These are phyloP conservation scores for Smallanthus sonchifolius DNA, from an alignment of 129 eudicot species.

Conservation along the genomic window DNA sequence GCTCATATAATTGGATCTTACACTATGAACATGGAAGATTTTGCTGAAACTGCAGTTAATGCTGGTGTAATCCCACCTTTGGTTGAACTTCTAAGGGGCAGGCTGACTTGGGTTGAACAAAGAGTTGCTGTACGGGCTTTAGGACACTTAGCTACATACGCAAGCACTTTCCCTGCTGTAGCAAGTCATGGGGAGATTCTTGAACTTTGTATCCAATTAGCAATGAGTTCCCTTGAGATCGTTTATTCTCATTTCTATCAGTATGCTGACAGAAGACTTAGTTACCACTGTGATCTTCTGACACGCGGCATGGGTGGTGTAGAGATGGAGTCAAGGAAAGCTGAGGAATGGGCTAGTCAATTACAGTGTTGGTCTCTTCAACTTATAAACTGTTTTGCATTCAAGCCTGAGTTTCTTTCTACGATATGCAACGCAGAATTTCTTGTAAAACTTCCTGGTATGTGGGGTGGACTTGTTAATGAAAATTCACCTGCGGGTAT, in stretches of 20 bases:
- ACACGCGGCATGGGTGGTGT: slow-evolving; percentile 99
- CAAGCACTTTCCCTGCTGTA: slow-evolving; percentile 72
- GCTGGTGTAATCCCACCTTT: slow-evolving; percentile 92
- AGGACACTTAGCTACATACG: slow-evolving; percentile 95
- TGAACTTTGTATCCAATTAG: slow-evolving; percentile 90
- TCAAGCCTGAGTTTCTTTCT: slow-evolving; percentile 83
- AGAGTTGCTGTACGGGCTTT: slow-evolving; percentile 93
- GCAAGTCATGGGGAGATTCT: slow-evolving; percentile 91
- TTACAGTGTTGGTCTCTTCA: slow-evolving; percentile 98
- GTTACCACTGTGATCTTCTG: slow-evolving; percentile 94
- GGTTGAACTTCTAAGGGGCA: slow-evolving; percentile 91
- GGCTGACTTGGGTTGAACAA: slow-evolving; percentile 98
- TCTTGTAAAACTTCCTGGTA: slow-evolving; percentile 79
- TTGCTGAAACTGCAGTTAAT: slow-evolving; percentile 75
- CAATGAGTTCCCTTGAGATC: slow-evolving; percentile 90
- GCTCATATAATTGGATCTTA: slow-evolving; percentile 98
- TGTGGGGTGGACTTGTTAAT: slow-evolving; percentile 99
- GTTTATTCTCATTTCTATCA: slow-evolving; percentile 96
- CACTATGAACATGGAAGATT: slow-evolving; percentile 99
- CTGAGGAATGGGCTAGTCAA: slow-evolving; percentile 99
- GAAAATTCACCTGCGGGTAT: slow-evolving; percentile 98
- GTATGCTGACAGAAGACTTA: slow-evolving; percentile 69
- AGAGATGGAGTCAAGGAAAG: slow-evolving; percentile 98
- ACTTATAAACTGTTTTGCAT: slow-evolving; percentile 93
- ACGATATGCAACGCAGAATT: slow-evolving; percentile 84